Base-by-base conservation (phyloP, 2,329 filamentous ascomycete species). In the Waltergamsia citrina region DNA sequence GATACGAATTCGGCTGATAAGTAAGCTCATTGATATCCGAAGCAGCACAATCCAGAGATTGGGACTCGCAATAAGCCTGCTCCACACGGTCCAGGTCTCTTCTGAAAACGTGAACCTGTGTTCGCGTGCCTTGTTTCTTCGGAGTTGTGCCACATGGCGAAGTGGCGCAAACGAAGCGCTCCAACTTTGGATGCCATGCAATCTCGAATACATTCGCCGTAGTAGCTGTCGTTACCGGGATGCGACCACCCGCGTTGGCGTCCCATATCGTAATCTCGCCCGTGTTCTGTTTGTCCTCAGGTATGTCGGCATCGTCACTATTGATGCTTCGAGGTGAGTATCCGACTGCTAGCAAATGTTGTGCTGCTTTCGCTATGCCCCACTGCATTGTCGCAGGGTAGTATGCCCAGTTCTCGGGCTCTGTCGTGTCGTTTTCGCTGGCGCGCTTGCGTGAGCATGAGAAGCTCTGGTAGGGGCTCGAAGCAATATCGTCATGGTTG, bases 371-470 rank as follows among this genome's bases (percentile, higher is more conserved):
- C 2, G 62, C 55, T 17, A 59, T 48, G 0, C 74, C 76, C 75
- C 76, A 81, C 46, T 74, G 71, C 48, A 80, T 69, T 0, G 75
- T 76, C 0, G 76, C 71, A 1, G 76, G 76, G 38, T 63, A 75
- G 44, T 79, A 80, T 0, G 70, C 69, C 76, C 76, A 81, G 34
- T 65, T 69, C n/a, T n/a, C n/a, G n/a, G n/a, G n/a, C n/a, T n/a
- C n/a, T n/a, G n/a, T n/a, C n/a, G n/a, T n/a, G 7, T 67, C 62
- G 5, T 50, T 52, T 8, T 41, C 43, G 24, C 52, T 42, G 6
- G 52, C 50, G 32, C 60, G 52, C 10, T 36, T 54, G 43, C 46
- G 54, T 0, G 59, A 53, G 43, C 65, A 69, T 2, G 65, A 67
- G 19, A 66, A 56, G 1, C 56, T 48, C 4, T 47, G 40, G 29